Conservation (phyloP, 2,329 filamentous ascomycete genomes). For the Emergomyces orientalis region DNA sequence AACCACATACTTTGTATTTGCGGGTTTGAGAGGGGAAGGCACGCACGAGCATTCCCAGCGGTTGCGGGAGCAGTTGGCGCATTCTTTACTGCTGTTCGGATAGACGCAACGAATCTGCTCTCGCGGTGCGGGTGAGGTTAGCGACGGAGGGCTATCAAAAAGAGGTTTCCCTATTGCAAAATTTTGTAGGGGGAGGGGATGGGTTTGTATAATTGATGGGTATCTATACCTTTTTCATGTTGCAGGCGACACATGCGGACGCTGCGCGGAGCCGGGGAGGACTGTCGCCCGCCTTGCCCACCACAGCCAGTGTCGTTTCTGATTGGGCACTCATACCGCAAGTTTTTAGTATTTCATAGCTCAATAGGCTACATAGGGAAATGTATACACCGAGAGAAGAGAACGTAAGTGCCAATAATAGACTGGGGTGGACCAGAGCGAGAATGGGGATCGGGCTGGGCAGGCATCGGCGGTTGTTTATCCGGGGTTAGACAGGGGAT, state of each 20-base stretch:
- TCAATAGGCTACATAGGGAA: background rate
- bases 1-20: background rate
- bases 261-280: conserved; percentile 23
- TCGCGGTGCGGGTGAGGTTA: background rate
- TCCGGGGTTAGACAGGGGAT: background rate
- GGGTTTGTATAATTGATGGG: background rate
- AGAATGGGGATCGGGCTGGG: background rate
- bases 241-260: conserved; percentile 25
- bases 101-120: conserved; percentile 24
- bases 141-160: background rate
- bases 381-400: background rate
- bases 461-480: background rate
- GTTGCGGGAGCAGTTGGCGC: conserved; percentile 21
- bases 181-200: background rate
- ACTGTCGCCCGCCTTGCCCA: conserved; percentile 12
- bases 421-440: background rate
- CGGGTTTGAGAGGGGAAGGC: background rate
- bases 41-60: conserved; percentile 23
- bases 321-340: conserved; percentile 6
- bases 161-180: background rate
- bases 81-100: conserved; percentile 17
- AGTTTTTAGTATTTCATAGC: background rate
- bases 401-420: background rate
- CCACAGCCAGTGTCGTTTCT: conserved; percentile 7
- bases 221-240: conserved; percentile 22